phyloP scores from a whole-genome alignment of 225 moss, liverwort and hornwort genomes.

The Bryoerythrophyllum caledonicum region DNA sequence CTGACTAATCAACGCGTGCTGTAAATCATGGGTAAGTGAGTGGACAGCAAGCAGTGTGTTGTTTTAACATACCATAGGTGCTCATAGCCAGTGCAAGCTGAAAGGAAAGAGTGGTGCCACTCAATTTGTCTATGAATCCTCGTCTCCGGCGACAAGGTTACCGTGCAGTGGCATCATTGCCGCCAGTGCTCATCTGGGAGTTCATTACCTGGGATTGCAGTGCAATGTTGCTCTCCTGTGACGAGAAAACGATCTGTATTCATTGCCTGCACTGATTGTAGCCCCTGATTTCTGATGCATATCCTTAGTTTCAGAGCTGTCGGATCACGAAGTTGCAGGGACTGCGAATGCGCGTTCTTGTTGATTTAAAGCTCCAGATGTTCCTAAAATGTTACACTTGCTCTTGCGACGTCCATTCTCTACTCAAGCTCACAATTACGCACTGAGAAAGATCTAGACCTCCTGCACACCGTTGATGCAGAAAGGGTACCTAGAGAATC shows the following conservation, averaged over 20 bases:
- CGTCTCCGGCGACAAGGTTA: not conserved
- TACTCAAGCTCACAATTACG: not conserved
- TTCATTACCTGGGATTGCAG: not conserved
- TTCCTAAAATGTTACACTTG: not conserved
- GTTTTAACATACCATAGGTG: slow-evolving; percentile 11
- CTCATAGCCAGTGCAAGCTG: slow-evolving; percentile 15
- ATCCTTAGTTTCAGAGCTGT: not conserved
- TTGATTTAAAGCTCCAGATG: not conserved
- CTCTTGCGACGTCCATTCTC: not conserved
- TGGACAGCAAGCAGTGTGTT: slow-evolving; percentile 4
- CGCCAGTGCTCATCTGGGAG: not conserved
- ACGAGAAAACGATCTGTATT: slow-evolving; percentile 9
- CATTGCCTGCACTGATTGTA: not conserved
- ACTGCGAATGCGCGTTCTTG: not conserved
- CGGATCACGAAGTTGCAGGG: not conserved
- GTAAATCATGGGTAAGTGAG: not conserved
- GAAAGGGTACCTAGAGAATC: not conserved
- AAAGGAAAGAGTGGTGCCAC: slow-evolving; percentile 10
- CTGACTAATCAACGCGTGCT: not conserved
- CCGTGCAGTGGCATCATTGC: not conserved
- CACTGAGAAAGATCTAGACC: not conserved
- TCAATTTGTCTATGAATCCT: slow-evolving; percentile 22
- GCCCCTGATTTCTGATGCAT: not conserved
- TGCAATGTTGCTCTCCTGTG: not conserved
- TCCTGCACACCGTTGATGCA: not conserved